Conservation (phyloP, 2,329 filamentous ascomycete genomes). For the Verticillium alfalfae region DNA sequence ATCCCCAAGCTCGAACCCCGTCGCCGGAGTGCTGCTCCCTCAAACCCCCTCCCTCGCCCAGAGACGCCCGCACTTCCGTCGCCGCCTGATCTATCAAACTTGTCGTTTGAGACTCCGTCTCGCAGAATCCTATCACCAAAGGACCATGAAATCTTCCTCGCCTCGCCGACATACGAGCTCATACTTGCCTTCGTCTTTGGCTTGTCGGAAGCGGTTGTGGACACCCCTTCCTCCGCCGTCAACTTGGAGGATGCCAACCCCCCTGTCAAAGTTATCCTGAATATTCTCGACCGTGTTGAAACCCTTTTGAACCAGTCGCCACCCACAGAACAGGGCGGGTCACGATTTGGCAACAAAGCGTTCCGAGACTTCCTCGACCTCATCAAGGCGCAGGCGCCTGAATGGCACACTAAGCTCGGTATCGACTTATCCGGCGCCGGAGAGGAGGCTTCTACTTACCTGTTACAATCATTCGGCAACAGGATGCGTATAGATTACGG, state of each 20-base stretch:
- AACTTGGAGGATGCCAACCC: constrained; percentile 51
- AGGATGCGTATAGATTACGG: constrained; percentile 88
- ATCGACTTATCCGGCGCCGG: constrained; percentile 47
- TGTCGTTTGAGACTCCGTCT: constrained; percentile 61
- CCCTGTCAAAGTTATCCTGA: constrained; percentile 57
- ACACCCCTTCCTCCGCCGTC: constrained; percentile 60
- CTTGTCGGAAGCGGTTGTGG: constrained; percentile 74
- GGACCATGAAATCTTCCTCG: constrained; percentile 78
- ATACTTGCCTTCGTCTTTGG: constrained; percentile 81
- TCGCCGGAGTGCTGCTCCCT: constrained; percentile 42
- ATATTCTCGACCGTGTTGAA: constrained; percentile 66
- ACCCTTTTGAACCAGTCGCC: constrained; percentile 63
- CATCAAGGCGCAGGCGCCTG: constrained; percentile 46
- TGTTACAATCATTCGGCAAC: constrained; percentile 81
- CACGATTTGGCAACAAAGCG: constrained; percentile 88
- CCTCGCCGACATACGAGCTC: constrained; percentile 69
- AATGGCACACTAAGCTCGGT: constrained; percentile 61
- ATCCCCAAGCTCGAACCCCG: constrained; percentile 66
- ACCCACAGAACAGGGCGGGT: constrained; percentile 79
- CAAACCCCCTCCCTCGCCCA: constrained; percentile 61
- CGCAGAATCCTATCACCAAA: constrained; percentile 74
- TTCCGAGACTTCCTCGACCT: constrained; percentile 79
- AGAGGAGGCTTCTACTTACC: constrained; percentile 71
- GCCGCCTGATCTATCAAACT: constrained; percentile 55
- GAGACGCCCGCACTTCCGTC: constrained; percentile 68